These are phyloP conservation scores for Microbotryum lychnidis-dioicae DNA, from an alignment of 1,284 basidiomycete genomes.

Conservation along the genomic window DNA sequence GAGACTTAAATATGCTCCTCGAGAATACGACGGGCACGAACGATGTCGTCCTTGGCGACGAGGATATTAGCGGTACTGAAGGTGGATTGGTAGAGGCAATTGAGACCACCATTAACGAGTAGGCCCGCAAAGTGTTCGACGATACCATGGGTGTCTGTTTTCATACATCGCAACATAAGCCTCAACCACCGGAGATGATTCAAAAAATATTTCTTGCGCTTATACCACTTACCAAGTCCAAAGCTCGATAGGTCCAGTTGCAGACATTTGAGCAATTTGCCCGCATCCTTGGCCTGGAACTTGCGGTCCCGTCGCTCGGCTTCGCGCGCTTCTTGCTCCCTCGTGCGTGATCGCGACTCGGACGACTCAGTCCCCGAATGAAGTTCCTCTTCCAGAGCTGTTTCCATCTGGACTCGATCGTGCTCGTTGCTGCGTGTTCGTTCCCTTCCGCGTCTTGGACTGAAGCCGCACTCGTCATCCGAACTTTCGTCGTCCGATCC, in stretches of 20 bases:
- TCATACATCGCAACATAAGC: too few species aligned
- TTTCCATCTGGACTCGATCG: too few species aligned
- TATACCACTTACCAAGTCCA: slow-evolving; percentile 19
- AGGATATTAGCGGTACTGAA: slow-evolving; percentile 29
- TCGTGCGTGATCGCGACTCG: neutral
- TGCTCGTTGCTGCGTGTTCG: neutral
- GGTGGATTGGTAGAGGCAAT: slow-evolving; percentile 19
- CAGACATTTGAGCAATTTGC: slow-evolving; percentile 29
- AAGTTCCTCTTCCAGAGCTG: too few species aligned
- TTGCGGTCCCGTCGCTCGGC: slow-evolving; percentile 1
- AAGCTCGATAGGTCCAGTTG: slow-evolving; percentile 29
- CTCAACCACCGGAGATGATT: neutral
- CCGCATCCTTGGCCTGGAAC: slow-evolving; percentile 9
- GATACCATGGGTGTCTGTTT: slow-evolving; percentile 30
- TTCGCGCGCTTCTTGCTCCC: neutral
- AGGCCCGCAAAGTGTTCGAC: slow-evolving; percentile 29
- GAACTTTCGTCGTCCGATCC: neutral
- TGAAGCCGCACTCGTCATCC: neutral
- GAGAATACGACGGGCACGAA: slow-evolving; percentile 16
- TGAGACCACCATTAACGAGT: slow-evolving; percentile 26
- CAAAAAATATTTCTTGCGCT: neutral
- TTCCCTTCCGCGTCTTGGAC: neutral
- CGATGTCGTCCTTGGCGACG: slow-evolving; percentile 29
- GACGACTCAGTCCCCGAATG: neutral
- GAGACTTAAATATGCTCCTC: neutral